These are phyloP conservation scores for Cordyceps militaris DNA, from an alignment of 2,329 filamentous ascomycete genomes.

Conservation along the genomic window DNA sequence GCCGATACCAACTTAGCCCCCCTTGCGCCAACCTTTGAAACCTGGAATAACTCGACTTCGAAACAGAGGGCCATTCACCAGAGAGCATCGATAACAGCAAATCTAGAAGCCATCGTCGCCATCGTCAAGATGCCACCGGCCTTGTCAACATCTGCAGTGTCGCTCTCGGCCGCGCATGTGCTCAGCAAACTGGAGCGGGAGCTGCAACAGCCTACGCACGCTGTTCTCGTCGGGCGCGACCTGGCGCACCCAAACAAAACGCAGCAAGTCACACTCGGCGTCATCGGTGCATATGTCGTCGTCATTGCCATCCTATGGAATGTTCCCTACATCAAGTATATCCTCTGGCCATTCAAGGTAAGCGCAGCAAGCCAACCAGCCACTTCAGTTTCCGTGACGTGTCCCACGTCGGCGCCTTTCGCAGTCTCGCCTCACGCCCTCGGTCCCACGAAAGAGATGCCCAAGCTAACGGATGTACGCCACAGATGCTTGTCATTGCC, in stretches of 20 bases:
- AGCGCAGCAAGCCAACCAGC: slow-evolving; percentile 12
- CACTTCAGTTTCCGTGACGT: no score
- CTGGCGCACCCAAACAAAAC: slow-evolving; percentile 56
- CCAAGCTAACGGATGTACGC: background rate
- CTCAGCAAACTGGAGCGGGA: background rate
- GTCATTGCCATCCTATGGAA: slow-evolving; percentile 74
- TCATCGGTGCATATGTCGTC: slow-evolving; percentile 66
- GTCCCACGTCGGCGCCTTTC: background rate
- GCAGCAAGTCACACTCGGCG: slow-evolving; percentile 62
- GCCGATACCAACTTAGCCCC: background rate
- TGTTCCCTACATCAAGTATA: slow-evolving; percentile 65
- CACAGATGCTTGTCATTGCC: slow-evolving; percentile 71
- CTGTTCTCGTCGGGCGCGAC: slow-evolving; percentile 40
- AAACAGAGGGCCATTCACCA: background rate
- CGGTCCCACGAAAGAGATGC: background rate
- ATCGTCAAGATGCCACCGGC: background rate
- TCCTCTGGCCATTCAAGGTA: slow-evolving; percentile 77
- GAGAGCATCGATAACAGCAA: no score
- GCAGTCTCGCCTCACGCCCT: no score
- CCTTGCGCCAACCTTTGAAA: background rate
- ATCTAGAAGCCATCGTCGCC: no score
- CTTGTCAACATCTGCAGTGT: background rate
- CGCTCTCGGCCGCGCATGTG: background rate
- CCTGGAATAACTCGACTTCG: background rate
- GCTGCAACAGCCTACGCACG: background rate